phyloP scores from a whole-genome alignment of 116 monocot genomes.

The Posidonia oceanica region DNA sequence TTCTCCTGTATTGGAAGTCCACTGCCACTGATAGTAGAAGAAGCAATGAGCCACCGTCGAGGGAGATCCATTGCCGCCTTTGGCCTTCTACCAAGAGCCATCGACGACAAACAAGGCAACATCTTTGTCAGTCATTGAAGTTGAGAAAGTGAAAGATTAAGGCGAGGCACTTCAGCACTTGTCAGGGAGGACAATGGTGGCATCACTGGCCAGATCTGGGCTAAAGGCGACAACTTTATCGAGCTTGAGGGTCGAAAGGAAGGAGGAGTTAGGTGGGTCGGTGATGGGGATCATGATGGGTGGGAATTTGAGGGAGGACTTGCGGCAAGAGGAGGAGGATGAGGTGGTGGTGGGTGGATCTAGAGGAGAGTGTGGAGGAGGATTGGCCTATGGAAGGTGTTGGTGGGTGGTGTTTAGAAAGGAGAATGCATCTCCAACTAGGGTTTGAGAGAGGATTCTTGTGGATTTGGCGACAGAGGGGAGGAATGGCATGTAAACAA shows the following conservation, averaged over 20 bases:
- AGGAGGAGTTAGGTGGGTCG: not conserved
- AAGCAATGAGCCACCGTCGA: no score
- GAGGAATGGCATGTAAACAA: no score
- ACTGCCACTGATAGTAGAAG: no score
- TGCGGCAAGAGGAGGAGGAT: not conserved
- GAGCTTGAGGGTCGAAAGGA: not conserved
- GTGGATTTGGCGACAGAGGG: not conserved
- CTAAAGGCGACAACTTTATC: not conserved
- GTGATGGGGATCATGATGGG: not conserved
- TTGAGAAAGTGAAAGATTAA: constrained; percentile 31
- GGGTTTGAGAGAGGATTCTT: not conserved
- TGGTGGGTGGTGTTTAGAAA: not conserved
- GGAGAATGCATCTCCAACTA: not conserved
- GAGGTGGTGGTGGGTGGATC: not conserved
- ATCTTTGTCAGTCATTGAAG: constrained; percentile 35
- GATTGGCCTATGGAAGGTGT: not conserved
- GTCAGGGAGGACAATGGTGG: constrained; percentile 18
- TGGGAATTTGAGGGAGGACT: no score
- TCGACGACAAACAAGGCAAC: constrained; percentile 53
- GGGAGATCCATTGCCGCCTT: constrained; percentile 36
- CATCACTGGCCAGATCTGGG: constrained; percentile 1
- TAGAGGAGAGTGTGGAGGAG: not conserved
- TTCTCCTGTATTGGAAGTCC: no score
- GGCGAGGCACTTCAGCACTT: constrained; percentile 52
- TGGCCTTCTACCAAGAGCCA: constrained; percentile 41